Base-by-base conservation (phyloP, 2,329 filamentous ascomycete genomes). In the Sporothrix mexicana region DNA sequence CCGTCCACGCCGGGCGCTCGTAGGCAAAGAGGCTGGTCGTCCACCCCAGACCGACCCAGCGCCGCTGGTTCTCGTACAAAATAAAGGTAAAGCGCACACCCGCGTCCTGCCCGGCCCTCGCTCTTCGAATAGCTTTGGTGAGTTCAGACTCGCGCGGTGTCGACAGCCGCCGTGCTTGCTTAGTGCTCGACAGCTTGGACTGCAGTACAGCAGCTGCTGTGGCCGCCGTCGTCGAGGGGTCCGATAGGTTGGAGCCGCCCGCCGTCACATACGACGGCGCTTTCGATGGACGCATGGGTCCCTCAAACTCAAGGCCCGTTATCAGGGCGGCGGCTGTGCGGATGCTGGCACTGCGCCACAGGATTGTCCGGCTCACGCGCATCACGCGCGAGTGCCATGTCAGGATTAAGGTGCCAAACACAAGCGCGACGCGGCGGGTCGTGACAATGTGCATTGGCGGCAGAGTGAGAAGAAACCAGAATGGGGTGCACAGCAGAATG, bases 71-170 rank as follows among this genome's bases (percentile, higher is more conserved):
- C 80, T 99, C 96, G 78, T 95, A 98, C 2, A 99, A 87, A 66
- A 96, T 95, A 75, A 99, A 99, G 0, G 96, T 99, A 79, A 99
- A 99, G 61, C 94, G 93, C 15, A 99, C 93, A 0, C 95, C 94
- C 0, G 94, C 89, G 4, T 92, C 91, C 74, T 86, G 86, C 51
- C 85, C 80, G 8, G 78, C 78, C 53, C 78, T 77, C 10, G 73
- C 74, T 49, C 80, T 78, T 36, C 79, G 80, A 47, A 84, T 80
- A 10, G 82, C 85, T 76, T 83, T 85, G 55, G 84, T 84, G 6
- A 85, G 82, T 77, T 86, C 84, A 0, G 84, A 86, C 73, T 85
- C 82, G 43, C 79, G 80, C 12, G 80, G 80, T 72, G 81, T 81
- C 3, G 80, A 77, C 8, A 79, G 79, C 47, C 74, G 61, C 0